Conservation (phyloP, 1,284 basidiomycete species). For the Tausonia pullulans region DNA sequence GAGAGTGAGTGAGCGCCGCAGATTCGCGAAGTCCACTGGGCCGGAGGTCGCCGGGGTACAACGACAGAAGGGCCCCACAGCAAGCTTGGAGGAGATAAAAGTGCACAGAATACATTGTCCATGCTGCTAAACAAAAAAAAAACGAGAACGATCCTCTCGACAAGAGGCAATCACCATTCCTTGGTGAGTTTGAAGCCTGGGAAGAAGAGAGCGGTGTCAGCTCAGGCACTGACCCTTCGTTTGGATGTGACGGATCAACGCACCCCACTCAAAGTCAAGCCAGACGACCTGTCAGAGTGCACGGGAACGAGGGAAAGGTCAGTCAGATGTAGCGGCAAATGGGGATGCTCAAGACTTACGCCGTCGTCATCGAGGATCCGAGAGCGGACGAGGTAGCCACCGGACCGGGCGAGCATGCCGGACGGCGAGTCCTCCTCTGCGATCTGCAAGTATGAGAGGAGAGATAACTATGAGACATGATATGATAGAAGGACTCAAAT, state of each 20-base stretch:
- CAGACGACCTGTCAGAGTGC: slow-evolving; percentile 25
- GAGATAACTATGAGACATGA: not conserved
- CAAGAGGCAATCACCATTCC: slow-evolving; percentile 27
- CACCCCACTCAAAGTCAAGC: slow-evolving; percentile 36
- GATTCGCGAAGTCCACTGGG: no score
- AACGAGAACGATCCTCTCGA: no score
- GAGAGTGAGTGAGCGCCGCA: no score
- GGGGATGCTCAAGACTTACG: no score
- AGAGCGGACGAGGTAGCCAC: slow-evolving; percentile 40
- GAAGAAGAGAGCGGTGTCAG: not conserved
- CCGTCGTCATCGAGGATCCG: slow-evolving; percentile 43
- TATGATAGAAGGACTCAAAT: not conserved
- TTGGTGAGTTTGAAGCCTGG: slow-evolving; percentile 30
- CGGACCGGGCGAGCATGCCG: slow-evolving; percentile 45
- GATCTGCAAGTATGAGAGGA: slow-evolving; percentile 25
- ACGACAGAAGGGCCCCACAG: no score
- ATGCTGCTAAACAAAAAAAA: no score
- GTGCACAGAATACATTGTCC: no score
- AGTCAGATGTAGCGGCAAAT: slow-evolving; percentile 20
- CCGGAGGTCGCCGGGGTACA: no score
- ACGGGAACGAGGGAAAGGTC: not conserved
- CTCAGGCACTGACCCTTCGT: not conserved
- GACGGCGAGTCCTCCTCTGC: slow-evolving; percentile 37
- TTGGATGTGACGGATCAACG: slow-evolving; percentile 15
- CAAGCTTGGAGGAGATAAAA: no score